Base-by-base conservation (phyloP, 495 filamentous ascomycete genomes). In the Penicillium salamii region DNA sequence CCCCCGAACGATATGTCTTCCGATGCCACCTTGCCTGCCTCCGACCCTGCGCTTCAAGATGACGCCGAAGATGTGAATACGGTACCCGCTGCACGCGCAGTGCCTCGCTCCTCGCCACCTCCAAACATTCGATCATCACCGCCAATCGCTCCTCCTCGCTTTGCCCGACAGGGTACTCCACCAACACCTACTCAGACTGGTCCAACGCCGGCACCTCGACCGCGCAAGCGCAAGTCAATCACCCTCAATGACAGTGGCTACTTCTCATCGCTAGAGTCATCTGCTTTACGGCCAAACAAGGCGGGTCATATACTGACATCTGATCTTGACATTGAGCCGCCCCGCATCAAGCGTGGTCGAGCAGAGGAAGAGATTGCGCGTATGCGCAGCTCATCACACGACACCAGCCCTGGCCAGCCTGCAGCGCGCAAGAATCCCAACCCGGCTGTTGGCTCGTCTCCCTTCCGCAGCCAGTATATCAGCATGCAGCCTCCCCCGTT, bases 251-350 rank as follows among this genome's bases (percentile, higher is more conserved):
- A 98, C 59, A 96, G 91, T 65, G 93, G 93, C 9, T 98, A 97
- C 65, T 96, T 95, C 58, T 98, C 93, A 1, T 97, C 92, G 0
- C 72, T 98, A n/a, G 93, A 97, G 36, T 97, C 93, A 1, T 97
- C 93, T 0, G 89, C 78, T n/a, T 76, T 89, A 56, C 80, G 91
- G 26, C 83, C 86, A 21, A 81, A 82, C 43, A 81, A 81, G 45
- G 61, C 72, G 28, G 74, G 72, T 6, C 71, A 81, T 48, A 76
- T 89, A 3, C 69, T 86, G 46, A 86, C 84, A 7, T 89, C 88
- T 2, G 90, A 90, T 52, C 56, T 78, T 19, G 81, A 84, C 54
- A 77, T 85, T 24, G 88, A 89, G 36, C 85, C 85, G 13, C 87
- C 84, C 24, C 82, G 83, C 40, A 82, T 91, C 46, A 95, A 91